A percentile compares a stretch with the other conserved stretches of the same genome.
Conservation (phyloP, 139 green algal species). For the Desmodesmus armatus region DNA sequence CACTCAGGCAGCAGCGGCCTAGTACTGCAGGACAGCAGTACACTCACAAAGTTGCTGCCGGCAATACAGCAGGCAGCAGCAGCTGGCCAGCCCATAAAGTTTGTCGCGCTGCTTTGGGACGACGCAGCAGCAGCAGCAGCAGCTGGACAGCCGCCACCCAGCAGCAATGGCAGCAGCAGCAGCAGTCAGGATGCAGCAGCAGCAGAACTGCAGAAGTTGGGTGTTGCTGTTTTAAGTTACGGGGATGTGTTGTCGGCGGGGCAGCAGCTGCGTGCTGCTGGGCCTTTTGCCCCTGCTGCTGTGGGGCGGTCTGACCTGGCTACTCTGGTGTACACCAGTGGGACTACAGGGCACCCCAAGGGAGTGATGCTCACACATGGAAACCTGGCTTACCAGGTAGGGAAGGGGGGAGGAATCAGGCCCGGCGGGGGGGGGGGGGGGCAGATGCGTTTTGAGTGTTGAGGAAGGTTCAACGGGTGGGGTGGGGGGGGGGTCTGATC, state of each 20-base stretch:
- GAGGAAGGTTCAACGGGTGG: too few species aligned
- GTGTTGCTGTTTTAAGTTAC: slow-evolving; percentile 6
- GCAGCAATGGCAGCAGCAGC: background rate
- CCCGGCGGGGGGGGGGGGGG: too few species aligned
- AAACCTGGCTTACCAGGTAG: slow-evolving; percentile 88
- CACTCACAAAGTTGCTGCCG: slow-evolving; percentile 75
- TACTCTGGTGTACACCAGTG: slow-evolving; percentile 21
- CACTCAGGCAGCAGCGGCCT: slow-evolving; percentile 74
- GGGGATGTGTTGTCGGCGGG: slow-evolving; percentile 16
- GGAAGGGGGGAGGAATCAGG: too few species aligned
- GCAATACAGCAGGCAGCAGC: slow-evolving; percentile 44
- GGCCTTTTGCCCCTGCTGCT: background rate
- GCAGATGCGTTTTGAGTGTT: too few species aligned
- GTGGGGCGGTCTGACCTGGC: background rate
- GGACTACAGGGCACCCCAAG: slow-evolving; percentile 65
- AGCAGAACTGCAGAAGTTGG: background rate
- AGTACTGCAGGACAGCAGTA: slow-evolving; percentile 80
- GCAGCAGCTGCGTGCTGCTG: background rate
- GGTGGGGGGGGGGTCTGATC: too few species aligned
- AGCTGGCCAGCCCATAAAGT: slow-evolving; percentile 57
- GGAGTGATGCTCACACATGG: slow-evolving; percentile 84
- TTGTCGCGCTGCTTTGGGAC: slow-evolving; percentile 85
- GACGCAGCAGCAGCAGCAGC: background rate
- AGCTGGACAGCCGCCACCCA: background rate
- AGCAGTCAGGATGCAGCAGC: background rate